Conservation (phyloP, 1,284 basidiomycete genomes). For the Tylopilus sp. region DNA sequence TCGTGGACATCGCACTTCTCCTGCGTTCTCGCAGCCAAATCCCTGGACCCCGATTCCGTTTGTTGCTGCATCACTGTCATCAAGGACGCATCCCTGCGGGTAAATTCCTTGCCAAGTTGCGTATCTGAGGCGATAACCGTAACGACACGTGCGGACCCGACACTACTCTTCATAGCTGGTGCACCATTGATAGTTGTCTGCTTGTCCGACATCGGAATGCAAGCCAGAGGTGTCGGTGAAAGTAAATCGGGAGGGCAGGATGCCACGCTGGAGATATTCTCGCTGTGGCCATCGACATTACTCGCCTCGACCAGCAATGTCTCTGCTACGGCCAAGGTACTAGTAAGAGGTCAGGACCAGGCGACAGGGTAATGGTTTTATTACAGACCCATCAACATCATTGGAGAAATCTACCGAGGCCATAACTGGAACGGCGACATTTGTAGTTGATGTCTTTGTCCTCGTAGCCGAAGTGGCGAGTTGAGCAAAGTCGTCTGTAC, state of each 20-base stretch:
- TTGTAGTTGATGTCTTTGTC: background rate
- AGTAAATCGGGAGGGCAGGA: too few species aligned
- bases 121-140: background rate
- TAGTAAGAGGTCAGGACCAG: conserved; percentile 1
- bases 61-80: background rate
- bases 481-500: background rate
- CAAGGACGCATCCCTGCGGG: background rate
- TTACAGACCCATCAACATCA: conserved; percentile 6
- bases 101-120: background rate
- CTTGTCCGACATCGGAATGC: background rate
- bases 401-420: background rate
- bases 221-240: background rate
- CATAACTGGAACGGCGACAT: background rate
- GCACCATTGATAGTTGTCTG: background rate
- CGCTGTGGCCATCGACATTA: background rate
- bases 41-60: background rate
- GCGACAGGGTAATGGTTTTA: background rate
- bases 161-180: background rate
- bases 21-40: background rate
- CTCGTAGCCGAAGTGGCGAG: background rate
- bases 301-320: background rate
- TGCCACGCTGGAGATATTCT: background rate
- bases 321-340: background rate
- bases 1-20: background rate
- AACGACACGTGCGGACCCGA: background rate